phyloP scores from a whole-genome alignment of 208 protist genomes.

The Trypanosoma melophagium region DNA sequence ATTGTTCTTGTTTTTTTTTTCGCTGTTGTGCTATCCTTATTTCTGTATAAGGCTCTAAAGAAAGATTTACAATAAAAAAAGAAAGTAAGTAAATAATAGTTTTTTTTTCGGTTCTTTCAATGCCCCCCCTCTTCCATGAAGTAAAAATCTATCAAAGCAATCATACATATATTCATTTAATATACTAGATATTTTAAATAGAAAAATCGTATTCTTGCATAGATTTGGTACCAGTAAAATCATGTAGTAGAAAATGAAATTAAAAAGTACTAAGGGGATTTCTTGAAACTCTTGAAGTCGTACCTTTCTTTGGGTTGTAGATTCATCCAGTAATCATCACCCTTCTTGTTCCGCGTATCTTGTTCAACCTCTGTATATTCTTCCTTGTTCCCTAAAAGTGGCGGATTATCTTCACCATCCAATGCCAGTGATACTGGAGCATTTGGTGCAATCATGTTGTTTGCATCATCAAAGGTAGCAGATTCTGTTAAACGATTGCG shows the following conservation, averaged over 20 bases:
- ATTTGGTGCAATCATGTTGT: conserved; percentile 91
- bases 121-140: too few relatives aligned
- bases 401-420: conserved; percentile 35
- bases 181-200: too few relatives aligned
- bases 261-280: conserved; percentile 64
- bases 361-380: conserved; percentile 82
- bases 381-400: conserved; percentile 45
- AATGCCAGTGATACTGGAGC: conserved; percentile 52
- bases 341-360: conserved; percentile 85
- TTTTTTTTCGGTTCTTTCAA: too few relatives aligned
- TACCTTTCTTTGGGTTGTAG: conserved; percentile 87
- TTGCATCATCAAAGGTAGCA: conserved; percentile 87
- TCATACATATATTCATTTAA: too few relatives aligned
- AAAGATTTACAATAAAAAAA: too few relatives aligned
- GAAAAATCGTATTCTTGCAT: too few relatives aligned
- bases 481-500: conserved; percentile 78
- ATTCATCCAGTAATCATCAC: conserved; percentile 94
- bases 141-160: too few relatives aligned
- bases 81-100: too few relatives aligned
- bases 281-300: conserved; percentile 89
- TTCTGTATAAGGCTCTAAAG: too few relatives aligned
- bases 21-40: too few relatives aligned
- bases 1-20: background rate
- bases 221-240: background rate
- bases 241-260: background rate